Conservation (phyloP, 225 moss, liverwort and hornwort genomes). For the Thuidium tamariscinum region DNA sequence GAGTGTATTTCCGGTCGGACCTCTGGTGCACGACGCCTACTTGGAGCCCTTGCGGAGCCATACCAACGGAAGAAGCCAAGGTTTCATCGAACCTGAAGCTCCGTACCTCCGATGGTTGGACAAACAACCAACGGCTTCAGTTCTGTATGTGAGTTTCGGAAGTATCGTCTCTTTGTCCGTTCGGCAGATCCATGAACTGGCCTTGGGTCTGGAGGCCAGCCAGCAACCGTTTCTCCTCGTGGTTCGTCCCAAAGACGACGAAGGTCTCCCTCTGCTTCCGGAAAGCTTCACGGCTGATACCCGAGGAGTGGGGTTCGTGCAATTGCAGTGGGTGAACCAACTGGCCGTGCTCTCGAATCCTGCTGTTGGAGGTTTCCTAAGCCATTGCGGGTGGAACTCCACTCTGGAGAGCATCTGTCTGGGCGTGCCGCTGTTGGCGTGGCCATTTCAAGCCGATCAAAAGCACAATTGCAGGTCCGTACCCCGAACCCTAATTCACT, state of each 20-base stretch:
- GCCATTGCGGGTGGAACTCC: conserved; percentile 61
- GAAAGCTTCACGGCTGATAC: background rate
- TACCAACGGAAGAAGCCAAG: background rate
- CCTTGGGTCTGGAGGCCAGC: background rate
- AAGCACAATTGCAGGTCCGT: conserved; percentile 12
- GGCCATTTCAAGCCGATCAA: conserved; percentile 46
- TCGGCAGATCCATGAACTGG: background rate
- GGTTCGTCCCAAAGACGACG: background rate
- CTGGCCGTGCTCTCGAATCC: conserved; percentile 25
- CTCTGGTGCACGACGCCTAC: conserved; percentile 8
- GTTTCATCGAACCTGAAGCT: background rate
- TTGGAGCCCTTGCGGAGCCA: background rate
- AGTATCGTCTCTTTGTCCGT: background rate
- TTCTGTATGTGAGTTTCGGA: background rate
- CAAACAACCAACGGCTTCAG: background rate
- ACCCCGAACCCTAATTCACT: background rate
- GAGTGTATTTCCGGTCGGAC: conserved; percentile 15
- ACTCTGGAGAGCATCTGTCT: conserved; percentile 20
- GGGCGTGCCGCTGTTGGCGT: conserved; percentile 39
- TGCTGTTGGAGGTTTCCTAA: conserved; percentile 43
- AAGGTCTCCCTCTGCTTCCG: background rate
- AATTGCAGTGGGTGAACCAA: conserved; percentile 40
- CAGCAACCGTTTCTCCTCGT: background rate
- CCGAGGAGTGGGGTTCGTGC: conserved; percentile 9
- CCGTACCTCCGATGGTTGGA: background rate